Conservation (phyloP, 2,329 filamentous ascomycete species). For the Zarea fungicola region DNA sequence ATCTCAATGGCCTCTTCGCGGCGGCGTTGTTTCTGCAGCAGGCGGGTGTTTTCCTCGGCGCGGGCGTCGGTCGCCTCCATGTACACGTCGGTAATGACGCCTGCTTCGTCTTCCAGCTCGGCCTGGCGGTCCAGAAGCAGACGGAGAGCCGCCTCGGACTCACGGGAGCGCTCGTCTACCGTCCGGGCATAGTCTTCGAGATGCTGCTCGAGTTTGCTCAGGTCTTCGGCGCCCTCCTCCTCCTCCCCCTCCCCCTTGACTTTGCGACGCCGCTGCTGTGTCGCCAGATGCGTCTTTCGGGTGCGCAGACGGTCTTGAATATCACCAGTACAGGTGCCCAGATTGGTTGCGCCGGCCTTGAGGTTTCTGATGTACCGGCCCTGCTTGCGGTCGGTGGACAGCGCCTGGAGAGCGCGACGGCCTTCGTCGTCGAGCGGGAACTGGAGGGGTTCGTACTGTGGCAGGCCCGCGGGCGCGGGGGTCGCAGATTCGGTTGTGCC, state of each 20-base stretch:
- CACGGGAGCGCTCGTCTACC: constrained; percentile 38
- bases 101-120: constrained; percentile 44
- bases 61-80: constrained; percentile 24
- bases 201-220: constrained; percentile 37
- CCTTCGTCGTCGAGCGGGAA: constrained; percentile 38
- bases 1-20: constrained; percentile 4
- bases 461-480: constrained; percentile 30
- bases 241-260: constrained; percentile 30
- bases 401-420: constrained; percentile 35
- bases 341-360: constrained; percentile 36
- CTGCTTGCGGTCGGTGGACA: constrained; percentile 37
- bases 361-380: constrained; percentile 43
- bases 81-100: constrained; percentile 33
- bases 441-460: constrained; percentile 44
- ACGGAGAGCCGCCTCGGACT: constrained; percentile 43
- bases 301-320: constrained; percentile 43
- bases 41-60: constrained; percentile 13
- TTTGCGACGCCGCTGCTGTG: constrained; percentile 29
- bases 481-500: constrained; percentile 13
- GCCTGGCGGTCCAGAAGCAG: constrained; percentile 44
- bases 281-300: constrained; percentile 30
- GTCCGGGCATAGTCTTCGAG: constrained; percentile 33
- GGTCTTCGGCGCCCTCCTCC: constrained; percentile 31
- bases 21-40: constrained; percentile 10
- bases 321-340: constrained; percentile 41